Conservation (phyloP, 257 asterid genomes). For the Agastache rugosa region DNA sequence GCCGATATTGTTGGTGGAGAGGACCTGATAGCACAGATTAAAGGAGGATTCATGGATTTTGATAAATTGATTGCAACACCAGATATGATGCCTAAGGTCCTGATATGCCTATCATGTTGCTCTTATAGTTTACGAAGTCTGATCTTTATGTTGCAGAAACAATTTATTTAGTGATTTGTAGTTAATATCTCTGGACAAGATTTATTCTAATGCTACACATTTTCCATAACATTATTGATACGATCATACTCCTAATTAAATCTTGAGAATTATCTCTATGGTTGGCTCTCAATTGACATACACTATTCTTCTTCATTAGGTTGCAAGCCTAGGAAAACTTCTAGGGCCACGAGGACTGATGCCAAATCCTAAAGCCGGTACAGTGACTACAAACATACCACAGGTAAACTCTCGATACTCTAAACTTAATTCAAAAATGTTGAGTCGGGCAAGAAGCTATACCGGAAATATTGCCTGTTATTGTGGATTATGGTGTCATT, state of each 20-base stretch:
- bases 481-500: conserved; percentile 2
- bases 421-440: conserved; percentile 8
- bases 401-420: conserved; percentile 63
- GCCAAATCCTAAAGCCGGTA: conserved; percentile 99
- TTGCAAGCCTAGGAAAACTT: conserved; percentile 89
- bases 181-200: conserved; percentile 10
- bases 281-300: conserved; percentile 10
- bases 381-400: conserved; percentile 92
- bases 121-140: conserved; percentile 11
- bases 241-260: not conserved
- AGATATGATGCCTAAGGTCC: conserved; percentile 99
- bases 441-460: conserved; percentile 14
- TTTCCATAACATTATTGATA: conserved; percentile 6
- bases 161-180: not conserved
- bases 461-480: not conserved
- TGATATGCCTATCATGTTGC: conserved; percentile 11
- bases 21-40: conserved; percentile 86
- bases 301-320: conserved; percentile 53
- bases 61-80: conserved; percentile 98
- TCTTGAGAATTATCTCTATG: not conserved
- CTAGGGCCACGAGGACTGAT: conserved; percentile 96
- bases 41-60: conserved; percentile 95
- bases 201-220: not conserved
- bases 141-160: not conserved
- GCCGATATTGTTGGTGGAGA: conserved; percentile 98